A percentile compares a stretch with the other conserved stretches of the same genome.
Evolutionary conservation across 2,329 filamentous ascomycete species (phyloP).

Genomic region (Fusarium ambrosium): DNA sequence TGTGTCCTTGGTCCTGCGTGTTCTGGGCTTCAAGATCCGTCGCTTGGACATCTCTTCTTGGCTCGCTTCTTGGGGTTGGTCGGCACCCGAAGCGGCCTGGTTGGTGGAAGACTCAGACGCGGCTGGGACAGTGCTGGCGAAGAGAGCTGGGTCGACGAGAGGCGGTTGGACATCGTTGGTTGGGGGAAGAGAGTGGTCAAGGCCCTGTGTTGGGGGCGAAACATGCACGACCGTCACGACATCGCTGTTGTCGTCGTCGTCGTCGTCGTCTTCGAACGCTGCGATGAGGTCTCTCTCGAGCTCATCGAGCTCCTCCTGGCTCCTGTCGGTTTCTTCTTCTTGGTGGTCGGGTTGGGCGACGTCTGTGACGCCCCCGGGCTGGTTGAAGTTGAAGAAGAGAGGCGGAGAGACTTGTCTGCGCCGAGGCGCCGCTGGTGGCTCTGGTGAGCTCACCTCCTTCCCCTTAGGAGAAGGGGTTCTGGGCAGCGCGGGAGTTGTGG

Average conservation of each 20-base stretch:
- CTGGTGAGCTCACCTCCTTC: background rate
- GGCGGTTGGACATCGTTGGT: background rate
- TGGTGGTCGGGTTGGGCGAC: background rate
- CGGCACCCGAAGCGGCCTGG: background rate
- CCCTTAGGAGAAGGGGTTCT: background rate
- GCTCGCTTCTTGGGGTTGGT: constrained; percentile 9
- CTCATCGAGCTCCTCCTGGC: background rate
- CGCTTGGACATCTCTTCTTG: constrained; percentile 16
- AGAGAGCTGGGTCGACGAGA: background rate
- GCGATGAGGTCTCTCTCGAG: background rate
- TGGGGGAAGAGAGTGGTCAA: background rate
- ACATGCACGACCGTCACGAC: background rate
- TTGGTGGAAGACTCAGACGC: background rate
- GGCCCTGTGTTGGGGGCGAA: background rate
- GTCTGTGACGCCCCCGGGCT: background rate
- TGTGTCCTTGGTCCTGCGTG: background rate
- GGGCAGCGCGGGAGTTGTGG: background rate
- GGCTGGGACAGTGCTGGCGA: background rate
- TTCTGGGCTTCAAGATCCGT: constrained; percentile 12
- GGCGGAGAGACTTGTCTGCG: background rate
- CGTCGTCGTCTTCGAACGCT: background rate
- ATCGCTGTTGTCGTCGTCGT: background rate
- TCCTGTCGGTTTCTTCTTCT: background rate
- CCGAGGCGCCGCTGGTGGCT: background rate
- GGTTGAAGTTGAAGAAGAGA: background rate